These are phyloP conservation scores for Blastobotrys robertii DNA, from an alignment of 805 yeast species.

Conservation along the genomic window DNA sequence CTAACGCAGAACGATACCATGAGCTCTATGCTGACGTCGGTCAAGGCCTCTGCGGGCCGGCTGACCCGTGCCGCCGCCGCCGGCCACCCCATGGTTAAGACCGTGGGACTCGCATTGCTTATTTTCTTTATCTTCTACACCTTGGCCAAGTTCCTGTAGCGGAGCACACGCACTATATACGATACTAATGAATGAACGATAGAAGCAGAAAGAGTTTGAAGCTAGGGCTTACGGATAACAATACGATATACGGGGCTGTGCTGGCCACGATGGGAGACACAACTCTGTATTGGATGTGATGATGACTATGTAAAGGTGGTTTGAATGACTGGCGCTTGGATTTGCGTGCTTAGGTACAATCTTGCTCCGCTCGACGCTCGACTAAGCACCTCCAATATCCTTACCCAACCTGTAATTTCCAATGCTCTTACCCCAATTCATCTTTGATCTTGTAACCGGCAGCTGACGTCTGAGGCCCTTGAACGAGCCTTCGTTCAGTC, in stretches of 20 bases:
- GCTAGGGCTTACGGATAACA: no score
- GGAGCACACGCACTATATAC: neutral
- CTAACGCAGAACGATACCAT: slow-evolving; percentile 39
- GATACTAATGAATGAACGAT: neutral
- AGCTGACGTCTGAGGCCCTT: slow-evolving; percentile 81
- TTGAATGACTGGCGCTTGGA: no score
- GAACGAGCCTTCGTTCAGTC: slow-evolving; percentile 71
- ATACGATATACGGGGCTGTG: no score
- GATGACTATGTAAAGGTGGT: no score
- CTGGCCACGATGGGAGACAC: no score
- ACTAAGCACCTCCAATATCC: slow-evolving; percentile 13
- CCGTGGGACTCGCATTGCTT: slow-evolving; percentile 47
- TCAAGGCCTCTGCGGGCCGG: slow-evolving; percentile 43
- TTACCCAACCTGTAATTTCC: slow-evolving; percentile 78
- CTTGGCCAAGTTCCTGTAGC: slow-evolving; percentile 39
- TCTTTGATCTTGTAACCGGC: slow-evolving; percentile 84
- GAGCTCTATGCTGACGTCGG: slow-evolving; percentile 36
- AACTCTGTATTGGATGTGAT: no score
- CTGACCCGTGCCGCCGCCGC: slow-evolving; percentile 46
- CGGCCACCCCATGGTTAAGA: slow-evolving; percentile 51
- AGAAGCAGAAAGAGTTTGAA: no score
- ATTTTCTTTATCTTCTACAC: slow-evolving; percentile 50
- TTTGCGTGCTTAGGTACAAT: no score
- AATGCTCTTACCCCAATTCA: slow-evolving; percentile 78
- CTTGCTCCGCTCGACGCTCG: no score